phyloP scores from a whole-genome alignment of 805 yeast species.

The Yamadazyma laniorum region DNA sequence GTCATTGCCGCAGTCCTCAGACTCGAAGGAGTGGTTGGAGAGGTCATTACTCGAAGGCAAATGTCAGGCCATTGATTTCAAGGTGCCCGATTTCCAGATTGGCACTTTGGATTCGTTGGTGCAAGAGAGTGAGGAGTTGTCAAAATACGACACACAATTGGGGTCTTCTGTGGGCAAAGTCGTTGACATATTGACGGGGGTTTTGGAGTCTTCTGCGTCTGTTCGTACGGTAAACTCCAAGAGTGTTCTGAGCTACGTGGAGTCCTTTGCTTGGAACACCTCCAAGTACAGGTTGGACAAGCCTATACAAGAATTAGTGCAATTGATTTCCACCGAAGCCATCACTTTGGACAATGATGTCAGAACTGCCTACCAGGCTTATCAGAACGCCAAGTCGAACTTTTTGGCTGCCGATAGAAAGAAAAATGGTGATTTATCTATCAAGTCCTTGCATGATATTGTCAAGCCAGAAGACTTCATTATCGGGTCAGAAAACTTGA shows the following conservation, averaged over 20 bases:
- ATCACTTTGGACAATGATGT: conserved; percentile 82
- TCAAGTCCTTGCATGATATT: conserved; percentile 84
- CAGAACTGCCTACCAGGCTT: conserved; percentile 66
- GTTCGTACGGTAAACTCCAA: conserved; percentile 42
- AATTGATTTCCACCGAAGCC: conserved; percentile 71
- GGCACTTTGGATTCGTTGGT: conserved; percentile 93
- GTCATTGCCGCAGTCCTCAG: conserved; percentile 55
- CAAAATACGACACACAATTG: conserved; percentile 79
- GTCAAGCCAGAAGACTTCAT: conserved; percentile 84
- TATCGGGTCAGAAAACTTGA: conserved; percentile 78
- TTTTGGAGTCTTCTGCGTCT: conserved; percentile 23
- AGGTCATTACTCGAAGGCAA: conserved; percentile 55
- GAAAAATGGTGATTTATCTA: conserved; percentile 89
- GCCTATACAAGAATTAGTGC: conserved; percentile 73
- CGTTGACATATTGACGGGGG: conserved; percentile 63
- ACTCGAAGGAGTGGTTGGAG: conserved; percentile 55
- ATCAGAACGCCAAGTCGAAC: conserved; percentile 79
- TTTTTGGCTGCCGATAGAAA: conserved; percentile 88
- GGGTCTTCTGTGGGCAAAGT: conserved; percentile 67
- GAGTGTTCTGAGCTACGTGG: conserved; percentile 61
- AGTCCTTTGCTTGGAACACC: conserved; percentile 82
- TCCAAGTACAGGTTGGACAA: conserved; percentile 84
- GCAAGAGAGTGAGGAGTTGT: conserved; percentile 84
- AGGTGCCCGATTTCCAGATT: conserved; percentile 83
- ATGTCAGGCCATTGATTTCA: conserved; percentile 54